A percentile compares a stretch with the other conserved stretches of the same genome.
phyloP scores from a whole-genome alignment of 495 filamentous ascomycete genomes.

The Lasiosphaeria ovina region DNA sequence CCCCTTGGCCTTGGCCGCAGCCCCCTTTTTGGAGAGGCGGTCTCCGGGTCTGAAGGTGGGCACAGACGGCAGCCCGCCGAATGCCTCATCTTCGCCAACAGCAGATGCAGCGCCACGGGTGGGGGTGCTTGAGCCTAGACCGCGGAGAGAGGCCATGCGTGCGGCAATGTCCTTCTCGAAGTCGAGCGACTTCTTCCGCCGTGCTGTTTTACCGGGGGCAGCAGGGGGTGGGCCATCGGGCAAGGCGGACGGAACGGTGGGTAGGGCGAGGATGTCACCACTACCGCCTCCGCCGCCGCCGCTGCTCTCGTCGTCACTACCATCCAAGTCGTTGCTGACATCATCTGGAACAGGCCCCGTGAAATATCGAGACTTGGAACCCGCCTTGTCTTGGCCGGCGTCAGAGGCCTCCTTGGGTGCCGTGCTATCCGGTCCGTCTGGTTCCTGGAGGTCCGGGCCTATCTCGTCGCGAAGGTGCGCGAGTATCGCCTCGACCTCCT shows the following conservation, averaged over 20 bases:
- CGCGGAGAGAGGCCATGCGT: conserved; percentile 41
- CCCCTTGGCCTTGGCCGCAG: conserved; percentile 13
- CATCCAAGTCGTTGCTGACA: too few relatives aligned
- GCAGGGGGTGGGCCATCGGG: too few relatives aligned
- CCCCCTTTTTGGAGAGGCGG: conserved; percentile 10
- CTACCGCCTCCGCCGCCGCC: too few relatives aligned
- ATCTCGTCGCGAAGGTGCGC: conserved; percentile 38
- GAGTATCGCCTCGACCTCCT: conserved; percentile 36
- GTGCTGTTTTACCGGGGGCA: background rate
- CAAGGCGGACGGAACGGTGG: too few relatives aligned
- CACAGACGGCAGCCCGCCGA: conserved; percentile 50
- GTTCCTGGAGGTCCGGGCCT: conserved; percentile 15
- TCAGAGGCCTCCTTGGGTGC: background rate
- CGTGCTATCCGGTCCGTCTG: conserved; percentile 7
- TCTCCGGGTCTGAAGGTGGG: conserved; percentile 51
- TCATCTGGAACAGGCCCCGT: too few relatives aligned
- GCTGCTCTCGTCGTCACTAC: too few relatives aligned
- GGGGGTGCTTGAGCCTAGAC: conserved; percentile 20
- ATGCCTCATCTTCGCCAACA: conserved; percentile 23
- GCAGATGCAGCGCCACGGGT: too few relatives aligned
- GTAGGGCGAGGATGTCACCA: too few relatives aligned
- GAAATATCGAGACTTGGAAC: too few relatives aligned
- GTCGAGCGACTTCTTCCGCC: conserved; percentile 23
- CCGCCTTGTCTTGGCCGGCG: too few relatives aligned
- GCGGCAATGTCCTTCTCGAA: conserved; percentile 39